Evolutionary conservation across 306 rosid genomes (phyloP), one percentile per base, ranked within the genome.

Genomic region (Purshia tridentata): DNA sequence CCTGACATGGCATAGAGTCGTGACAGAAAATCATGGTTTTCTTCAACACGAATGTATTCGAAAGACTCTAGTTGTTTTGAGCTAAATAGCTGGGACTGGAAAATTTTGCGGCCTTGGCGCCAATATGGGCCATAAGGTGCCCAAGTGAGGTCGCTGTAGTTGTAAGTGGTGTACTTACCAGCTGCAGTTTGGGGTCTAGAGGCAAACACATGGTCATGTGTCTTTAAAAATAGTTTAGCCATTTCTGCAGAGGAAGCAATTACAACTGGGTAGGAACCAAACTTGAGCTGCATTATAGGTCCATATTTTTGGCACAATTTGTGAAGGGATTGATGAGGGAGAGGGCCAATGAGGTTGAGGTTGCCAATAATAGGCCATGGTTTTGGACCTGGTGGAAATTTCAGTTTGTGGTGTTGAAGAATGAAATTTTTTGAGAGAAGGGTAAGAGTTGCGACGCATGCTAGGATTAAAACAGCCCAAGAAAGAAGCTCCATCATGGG

Each of bases 331-430:
- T 23, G 75, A 46, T 78, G 82, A 49, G 82, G 74, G 4, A 73
- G 65, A 5, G 66, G 70, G 14, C 74, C 65, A 5, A 78, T 41
- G 7, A 50, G 65, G 75, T 73, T 48, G 18, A 78, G 74, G 22
- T 78, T 78, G 18, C 82, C 82, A 4, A 73, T 73, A 65, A 78
- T 40, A 0, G 78, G 82, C 82, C 78, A 78, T 57, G 78, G 57
- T 59, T 78, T 78, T 8, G 82, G 82, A 65, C 78, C 82, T 11
- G 82, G 75, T 16, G 73, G 70, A 7, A 48, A 61, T 4, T 37
- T 65, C 13, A 35, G 35, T 13, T 42, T 14, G 13, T 6, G n/a
- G 15, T 52, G 1, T 15, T 52, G 57, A 8, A 3, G 57, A 52
- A 2, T 3, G 19, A 52, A 52, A 15, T 6, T 52, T 52, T 15